These are phyloP conservation scores for Pythium rishiriense DNA, from an alignment of 352 stramenopile species.

Conservation along the genomic window DNA sequence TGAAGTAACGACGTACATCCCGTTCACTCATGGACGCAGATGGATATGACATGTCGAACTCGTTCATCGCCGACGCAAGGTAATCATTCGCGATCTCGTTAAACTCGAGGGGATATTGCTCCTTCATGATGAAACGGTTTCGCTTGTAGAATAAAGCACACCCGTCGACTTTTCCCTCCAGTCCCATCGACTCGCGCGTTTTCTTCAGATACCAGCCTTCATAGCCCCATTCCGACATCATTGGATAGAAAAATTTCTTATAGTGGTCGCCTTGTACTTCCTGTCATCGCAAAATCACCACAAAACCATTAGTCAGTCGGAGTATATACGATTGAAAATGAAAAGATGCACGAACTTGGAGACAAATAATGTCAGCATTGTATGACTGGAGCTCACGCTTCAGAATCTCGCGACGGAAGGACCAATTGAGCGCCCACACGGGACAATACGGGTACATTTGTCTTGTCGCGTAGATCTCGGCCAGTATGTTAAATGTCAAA, in stretches of 20 bases:
- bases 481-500: constrained; percentile 91
- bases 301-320: not conserved
- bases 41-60: constrained; percentile 80
- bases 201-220: constrained; percentile 99
- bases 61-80: constrained; percentile 58
- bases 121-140: constrained; percentile 86
- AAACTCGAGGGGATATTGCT: constrained; percentile 96
- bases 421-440: constrained; percentile 97
- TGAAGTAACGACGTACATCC: constrained; percentile 38
- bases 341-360: constrained; percentile 57
- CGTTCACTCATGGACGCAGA: constrained; percentile 57
- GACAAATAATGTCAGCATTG: constrained; percentile 96
- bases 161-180: constrained; percentile 97
- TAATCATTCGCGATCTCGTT: constrained; percentile 93
- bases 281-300: constrained; percentile 39
- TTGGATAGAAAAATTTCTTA: constrained; percentile 95
- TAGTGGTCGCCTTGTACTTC: constrained; percentile 99
- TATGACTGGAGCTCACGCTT: constrained; percentile 89
- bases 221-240: constrained; percentile 95
- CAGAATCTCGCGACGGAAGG: constrained; percentile 93
- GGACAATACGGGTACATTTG: constrained; percentile 97
- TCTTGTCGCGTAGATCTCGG: constrained; percentile 90
- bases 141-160: constrained; percentile 98
- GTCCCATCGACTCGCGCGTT: constrained; percentile 96
- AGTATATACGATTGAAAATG: not conserved